Percentiles rank a stretch among this genome's conserved stretches.
Conservation (phyloP, 495 filamentous ascomycete species). For the Tirmania nivea region DNA sequence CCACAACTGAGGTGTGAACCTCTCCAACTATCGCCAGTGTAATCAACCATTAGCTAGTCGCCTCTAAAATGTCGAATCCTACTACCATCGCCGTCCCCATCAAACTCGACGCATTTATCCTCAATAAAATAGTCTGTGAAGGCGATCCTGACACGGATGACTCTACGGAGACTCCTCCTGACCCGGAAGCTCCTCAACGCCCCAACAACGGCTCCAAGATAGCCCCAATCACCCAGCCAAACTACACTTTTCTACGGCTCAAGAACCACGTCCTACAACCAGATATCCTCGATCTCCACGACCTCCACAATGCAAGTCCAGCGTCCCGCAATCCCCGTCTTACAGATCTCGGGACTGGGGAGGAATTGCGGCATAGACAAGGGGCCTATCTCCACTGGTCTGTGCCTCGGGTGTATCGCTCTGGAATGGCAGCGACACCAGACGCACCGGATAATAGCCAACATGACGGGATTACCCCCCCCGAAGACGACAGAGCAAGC, state of each 20-base stretch:
- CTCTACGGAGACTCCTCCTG: not conserved
- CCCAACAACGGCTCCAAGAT: conserved; percentile 20
- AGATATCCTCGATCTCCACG: conserved; percentile 25
- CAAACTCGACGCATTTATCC: conserved; percentile 26
- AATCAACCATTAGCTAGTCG: too few relatives aligned
- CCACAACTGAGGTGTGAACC: too few relatives aligned
- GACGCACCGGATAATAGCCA: not conserved
- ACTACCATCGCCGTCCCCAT: not conserved
- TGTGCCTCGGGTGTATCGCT: conserved; percentile 27
- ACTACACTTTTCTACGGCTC: conserved; percentile 30
- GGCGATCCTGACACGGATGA: not conserved
- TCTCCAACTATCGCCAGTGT: too few relatives aligned
- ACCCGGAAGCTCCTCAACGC: too few relatives aligned
- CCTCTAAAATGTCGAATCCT: too few relatives aligned
- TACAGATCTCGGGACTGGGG: conserved; percentile 21
- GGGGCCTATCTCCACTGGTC: conserved; percentile 35
- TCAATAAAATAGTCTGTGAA: conserved; percentile 21
- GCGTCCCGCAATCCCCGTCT: conserved; percentile 24
- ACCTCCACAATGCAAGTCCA: conserved; percentile 25
- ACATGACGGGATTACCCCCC: not conserved
- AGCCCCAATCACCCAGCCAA: conserved; percentile 32
- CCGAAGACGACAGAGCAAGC: not conserved
- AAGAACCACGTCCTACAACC: conserved; percentile 19
- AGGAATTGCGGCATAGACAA: conserved; percentile 13
- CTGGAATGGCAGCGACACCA: conserved; percentile 15